These are phyloP conservation scores for Ophioceras dolichostomum DNA, from an alignment of 2,329 filamentous ascomycete species.

Conservation along the genomic window DNA sequence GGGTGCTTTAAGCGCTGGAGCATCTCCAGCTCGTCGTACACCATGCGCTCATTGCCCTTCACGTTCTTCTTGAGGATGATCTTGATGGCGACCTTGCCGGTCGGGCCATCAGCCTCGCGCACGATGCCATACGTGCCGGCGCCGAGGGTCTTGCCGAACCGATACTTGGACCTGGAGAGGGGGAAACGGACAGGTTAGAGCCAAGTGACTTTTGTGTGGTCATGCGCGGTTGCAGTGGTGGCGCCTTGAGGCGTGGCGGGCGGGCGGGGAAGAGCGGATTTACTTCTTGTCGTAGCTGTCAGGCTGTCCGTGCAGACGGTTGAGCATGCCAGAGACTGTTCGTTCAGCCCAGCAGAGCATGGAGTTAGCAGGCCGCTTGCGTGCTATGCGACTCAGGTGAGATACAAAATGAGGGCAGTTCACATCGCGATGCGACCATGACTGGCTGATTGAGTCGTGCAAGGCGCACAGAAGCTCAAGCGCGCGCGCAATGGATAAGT, in stretches of 20 bases:
- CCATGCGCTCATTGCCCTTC: slow-evolving; percentile 96
- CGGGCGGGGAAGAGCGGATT: slow-evolving; percentile 13
- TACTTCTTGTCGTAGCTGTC: slow-evolving; percentile 99
- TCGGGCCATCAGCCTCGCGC: slow-evolving; percentile 76
- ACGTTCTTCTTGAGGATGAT: slow-evolving; percentile 99
- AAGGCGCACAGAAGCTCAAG: no score
- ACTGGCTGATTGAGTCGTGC: no score
- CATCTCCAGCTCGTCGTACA: slow-evolving; percentile 93
- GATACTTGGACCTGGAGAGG: slow-evolving; percentile 68
- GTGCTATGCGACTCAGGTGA: no score
- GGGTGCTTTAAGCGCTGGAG: slow-evolving; percentile 83
- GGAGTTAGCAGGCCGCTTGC: background rate
- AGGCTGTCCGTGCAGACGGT: slow-evolving; percentile 91
- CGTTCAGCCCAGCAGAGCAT: no score
- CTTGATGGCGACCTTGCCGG: slow-evolving; percentile 87
- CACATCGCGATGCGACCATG: no score
- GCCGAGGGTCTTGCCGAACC: slow-evolving; percentile 84
- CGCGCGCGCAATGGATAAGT: no score
- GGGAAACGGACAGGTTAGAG: no score
- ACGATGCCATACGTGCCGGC: slow-evolving; percentile 98
- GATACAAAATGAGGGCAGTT: no score
- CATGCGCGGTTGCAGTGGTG: no score
- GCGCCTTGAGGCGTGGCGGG: slow-evolving; percentile 6
- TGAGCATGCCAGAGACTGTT: slow-evolving; percentile 78
- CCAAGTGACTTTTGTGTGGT: no score